Evolutionary conservation across 208 protist species (phyloP).

Genomic region (Jaenimonas drosophilae): DNA sequence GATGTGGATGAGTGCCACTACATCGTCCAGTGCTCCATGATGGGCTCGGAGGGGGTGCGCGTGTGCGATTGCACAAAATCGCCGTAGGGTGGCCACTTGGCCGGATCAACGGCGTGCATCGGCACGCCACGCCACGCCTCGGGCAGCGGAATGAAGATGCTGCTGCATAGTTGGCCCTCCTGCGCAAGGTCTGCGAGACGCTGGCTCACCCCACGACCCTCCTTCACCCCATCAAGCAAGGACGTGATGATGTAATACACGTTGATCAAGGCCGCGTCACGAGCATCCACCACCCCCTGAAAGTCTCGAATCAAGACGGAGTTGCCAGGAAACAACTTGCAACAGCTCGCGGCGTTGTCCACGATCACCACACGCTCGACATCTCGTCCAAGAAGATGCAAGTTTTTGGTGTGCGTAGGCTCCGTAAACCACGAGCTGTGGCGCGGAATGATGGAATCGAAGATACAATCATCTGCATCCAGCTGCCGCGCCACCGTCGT

Average conservation of each 20-base stretch:
- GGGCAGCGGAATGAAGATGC: conserved; percentile 34
- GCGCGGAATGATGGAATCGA: conserved; percentile 86
- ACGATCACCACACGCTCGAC: conserved; percentile 84
- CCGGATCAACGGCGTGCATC: conserved; percentile 55
- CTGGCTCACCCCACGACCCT: conserved; percentile 27
- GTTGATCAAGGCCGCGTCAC: conserved; percentile 78
- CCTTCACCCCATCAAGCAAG: conserved; percentile 29
- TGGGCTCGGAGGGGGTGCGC: conserved; percentile 25
- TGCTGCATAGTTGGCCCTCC: conserved; percentile 61
- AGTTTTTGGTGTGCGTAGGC: conserved; percentile 87
- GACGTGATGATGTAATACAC: conserved; percentile 85
- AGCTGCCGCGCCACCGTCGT: conserved; percentile 75
- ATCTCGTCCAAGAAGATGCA: conserved; percentile 85
- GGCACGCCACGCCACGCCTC: conserved; percentile 62
- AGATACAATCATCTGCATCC: conserved; percentile 54
- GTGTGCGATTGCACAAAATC: conserved; percentile 55
- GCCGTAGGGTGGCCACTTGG: conserved; percentile 75
- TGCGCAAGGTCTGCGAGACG: conserved; percentile 29
- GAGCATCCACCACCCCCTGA: conserved; percentile 37
- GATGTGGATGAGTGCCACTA: too few species aligned
- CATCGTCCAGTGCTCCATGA: conserved; percentile 82
- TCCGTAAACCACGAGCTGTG: conserved; percentile 88
- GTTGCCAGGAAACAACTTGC: conserved; percentile 82
- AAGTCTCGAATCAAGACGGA: conserved; percentile 85
- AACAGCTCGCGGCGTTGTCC: conserved; percentile 89